Evolutionary conservation across 2,329 filamentous ascomycete genomes (phyloP), one percentile per base, ranked within the genome.

Genomic region (Epicoccum nigrum): DNA sequence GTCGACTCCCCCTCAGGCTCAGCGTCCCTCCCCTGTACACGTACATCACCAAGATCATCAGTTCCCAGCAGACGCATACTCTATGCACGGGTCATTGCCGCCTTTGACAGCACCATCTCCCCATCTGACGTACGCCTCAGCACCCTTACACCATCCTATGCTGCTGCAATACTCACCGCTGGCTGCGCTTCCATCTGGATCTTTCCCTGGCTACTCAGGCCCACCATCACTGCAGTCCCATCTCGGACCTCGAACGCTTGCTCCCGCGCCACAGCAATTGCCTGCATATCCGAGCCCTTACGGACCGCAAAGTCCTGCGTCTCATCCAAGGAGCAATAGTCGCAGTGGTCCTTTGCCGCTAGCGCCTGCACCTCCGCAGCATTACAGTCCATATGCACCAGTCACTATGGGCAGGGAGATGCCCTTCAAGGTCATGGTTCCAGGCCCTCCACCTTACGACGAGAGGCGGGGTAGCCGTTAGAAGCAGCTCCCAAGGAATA

Each of bases 361-460:
- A 17, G 68, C 68, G 7, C 69, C 70, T 19, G 70, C 69, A 21
- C 68, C 67, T 8, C 52, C 61, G 37, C 58, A 55, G 31, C 64
- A 67, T 52, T 58, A 62, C 11, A 65, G 62, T 30, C 62, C 67
- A 4, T 69, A 68, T 38, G 60, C 63, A 21, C 65, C 65, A 4
- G 38, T 64, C 30, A 54, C 32, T 8, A 20, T 54, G 32, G 49
- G 49, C 21, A 51, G 56, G 30, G 65, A 67, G 31, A 63, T 65
- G 57, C 59, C 65, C 3, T 71, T 69, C 45, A 69, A 70, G 38
- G 63, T 70, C 13, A 62, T 70, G 58, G 45, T 70, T 6, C 67
- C 68, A 2, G 67, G 67, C 11, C 62, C 61, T 15, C 47, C 66
- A 21, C 61, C 63, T 16, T 32, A 49, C 16, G 66, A 63, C 31